Evolutionary conservation across 1,139 yeast genomes (phyloP), one percentile per base, ranked within the genome.

Genomic region (Blastobotrys proliferans): DNA sequence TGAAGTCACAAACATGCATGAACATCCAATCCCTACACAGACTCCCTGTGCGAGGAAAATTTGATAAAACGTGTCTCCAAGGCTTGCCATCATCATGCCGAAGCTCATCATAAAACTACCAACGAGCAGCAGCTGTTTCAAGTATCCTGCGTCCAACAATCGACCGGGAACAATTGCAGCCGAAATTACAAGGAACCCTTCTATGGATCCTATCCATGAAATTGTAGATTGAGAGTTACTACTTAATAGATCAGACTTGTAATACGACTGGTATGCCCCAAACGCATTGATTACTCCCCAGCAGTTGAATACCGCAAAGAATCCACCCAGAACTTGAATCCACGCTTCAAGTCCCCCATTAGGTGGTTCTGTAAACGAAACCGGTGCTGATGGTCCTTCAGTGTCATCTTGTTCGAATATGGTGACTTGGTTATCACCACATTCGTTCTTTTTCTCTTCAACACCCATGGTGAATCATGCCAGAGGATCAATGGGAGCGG

Each of bases 141-240:
- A 49, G 42, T 56, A 59, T n/a, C 65, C 67, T 24, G 50, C 50
- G 52, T 82, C 90, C 55, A 80, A 76, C 10, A 80, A 51, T 1
- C 79, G 76, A 0, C 90, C 92, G 39, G 74, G 70, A 27, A 79
- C 56, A n/a, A 80, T 70, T 0, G 79, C 75, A 6, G 77, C 72
- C 29, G 76, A 68, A 48, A 75, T 72, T 51, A 79, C 66, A n/a
- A 78, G 66, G 44, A 79, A 77, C 36, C 73, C 66, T 50, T 72
- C 76, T 14, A 79, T 60, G 1, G 84, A 73, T 49, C 81, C 81
- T 20, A 81, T 74, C 87, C 87, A 81, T 3, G 83, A 77, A 3
- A 78, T 69, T 5, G 72, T 66, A 4, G 77, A 64, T 2, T 72
- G 64, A 3, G 73, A 55, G 1, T 64, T 61, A 29, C 65, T 52